Percentiles rank a stretch among this genome's conserved stretches.
These are phyloP conservation scores for Osmanthus fragrans DNA, from an alignment of 257 asterid genomes.

Conservation along the genomic window DNA sequence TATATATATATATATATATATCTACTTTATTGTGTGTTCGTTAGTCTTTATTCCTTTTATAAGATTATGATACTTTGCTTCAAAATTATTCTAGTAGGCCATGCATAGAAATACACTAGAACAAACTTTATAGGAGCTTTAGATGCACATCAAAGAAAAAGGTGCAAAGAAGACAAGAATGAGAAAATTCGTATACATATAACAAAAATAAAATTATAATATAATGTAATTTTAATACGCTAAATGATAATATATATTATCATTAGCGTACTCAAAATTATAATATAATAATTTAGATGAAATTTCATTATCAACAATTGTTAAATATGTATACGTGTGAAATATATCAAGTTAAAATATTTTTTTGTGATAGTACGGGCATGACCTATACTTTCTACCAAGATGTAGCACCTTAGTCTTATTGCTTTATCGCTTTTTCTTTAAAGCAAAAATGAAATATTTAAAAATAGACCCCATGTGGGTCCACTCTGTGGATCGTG, in stretches of 20 bases:
- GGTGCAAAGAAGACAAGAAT: constrained; percentile 21
- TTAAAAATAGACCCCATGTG: background rate
- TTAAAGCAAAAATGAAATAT: background rate
- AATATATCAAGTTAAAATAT: background rate
- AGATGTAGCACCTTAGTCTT: background rate
- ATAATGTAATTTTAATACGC: too few relatives aligned
- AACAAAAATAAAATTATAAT: background rate
- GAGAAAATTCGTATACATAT: constrained; percentile 1
- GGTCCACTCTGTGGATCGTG: background rate
- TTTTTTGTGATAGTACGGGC: background rate
- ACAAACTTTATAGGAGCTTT: constrained; percentile 33
- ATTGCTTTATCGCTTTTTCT: too few relatives aligned
- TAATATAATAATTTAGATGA: too few relatives aligned
- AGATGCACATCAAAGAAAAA: constrained; percentile 17
- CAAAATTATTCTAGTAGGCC: constrained; percentile 26
- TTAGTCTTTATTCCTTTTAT: constrained; percentile 36
- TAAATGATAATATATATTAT: background rate
- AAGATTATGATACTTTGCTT: constrained; percentile 45
- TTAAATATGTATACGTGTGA: background rate
- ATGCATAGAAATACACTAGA: constrained; percentile 28
- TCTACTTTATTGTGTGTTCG: background rate
- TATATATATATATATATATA: too few relatives aligned
- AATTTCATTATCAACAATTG: background rate
- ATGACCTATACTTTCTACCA: background rate
- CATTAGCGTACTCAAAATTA: background rate